Evolutionary conservation across 768 basidiomycete species (phyloP).

Genomic region (Tricholoma matsutake): DNA sequence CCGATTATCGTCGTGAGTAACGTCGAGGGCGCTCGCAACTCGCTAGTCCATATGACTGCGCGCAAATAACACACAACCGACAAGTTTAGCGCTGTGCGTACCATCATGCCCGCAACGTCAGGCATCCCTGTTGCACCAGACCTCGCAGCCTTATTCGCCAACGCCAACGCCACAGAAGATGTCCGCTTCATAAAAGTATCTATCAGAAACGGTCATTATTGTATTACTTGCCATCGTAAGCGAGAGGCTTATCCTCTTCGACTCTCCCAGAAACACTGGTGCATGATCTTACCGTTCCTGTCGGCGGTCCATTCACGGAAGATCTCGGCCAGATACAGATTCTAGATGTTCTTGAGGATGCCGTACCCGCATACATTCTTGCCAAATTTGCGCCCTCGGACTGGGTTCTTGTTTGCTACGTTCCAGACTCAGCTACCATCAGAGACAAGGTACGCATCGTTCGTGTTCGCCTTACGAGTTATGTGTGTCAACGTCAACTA

Average conservation of each 20-base stretch:
- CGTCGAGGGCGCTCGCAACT: neutral
- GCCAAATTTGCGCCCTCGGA: conserved; percentile 57
- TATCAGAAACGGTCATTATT: conserved; percentile 65
- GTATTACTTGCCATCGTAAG: conserved; percentile 5
- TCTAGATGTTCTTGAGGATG: conserved; percentile 48
- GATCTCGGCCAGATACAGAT: conserved; percentile 60
- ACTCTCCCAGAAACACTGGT: conserved; percentile 61
- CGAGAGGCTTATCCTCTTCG: conserved; percentile 11
- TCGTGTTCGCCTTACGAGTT: neutral
- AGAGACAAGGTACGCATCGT: conserved; percentile 64
- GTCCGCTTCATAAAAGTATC: conserved; percentile 75
- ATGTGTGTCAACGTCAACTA: conserved; percentile 3
- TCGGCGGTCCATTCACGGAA: conserved; percentile 50
- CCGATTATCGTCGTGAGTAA: conserved; percentile 11
- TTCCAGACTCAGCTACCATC: conserved; percentile 78
- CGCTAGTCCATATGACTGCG: neutral
- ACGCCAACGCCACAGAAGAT: conserved; percentile 46
- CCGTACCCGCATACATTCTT: conserved; percentile 74
- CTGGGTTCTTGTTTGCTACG: conserved; percentile 78
- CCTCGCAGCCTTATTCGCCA: conserved; percentile 55
- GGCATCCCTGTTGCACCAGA: conserved; percentile 65
- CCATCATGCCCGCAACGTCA: conserved; percentile 67
- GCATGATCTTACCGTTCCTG: conserved; percentile 48
- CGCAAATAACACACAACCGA: neutral
- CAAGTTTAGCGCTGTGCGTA: neutral